Percentiles rank a stretch among this genome's conserved stretches.
Conservation (phyloP, 805 yeast genomes). For the Saturnispora saitoi region DNA sequence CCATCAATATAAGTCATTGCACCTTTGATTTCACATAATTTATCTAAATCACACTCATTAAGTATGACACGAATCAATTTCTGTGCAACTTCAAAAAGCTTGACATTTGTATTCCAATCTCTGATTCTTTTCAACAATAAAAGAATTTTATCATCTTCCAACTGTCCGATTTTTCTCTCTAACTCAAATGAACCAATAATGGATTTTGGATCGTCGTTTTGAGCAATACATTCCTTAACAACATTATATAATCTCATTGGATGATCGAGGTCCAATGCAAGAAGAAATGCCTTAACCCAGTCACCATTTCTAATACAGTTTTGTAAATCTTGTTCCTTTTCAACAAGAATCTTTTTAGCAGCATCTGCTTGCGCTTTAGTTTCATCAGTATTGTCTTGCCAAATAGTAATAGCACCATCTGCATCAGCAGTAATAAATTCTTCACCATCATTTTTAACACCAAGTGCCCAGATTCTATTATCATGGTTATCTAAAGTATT, state of each 20-base stretch:
- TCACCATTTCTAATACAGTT: constrained; percentile 65
- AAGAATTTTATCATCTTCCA: constrained; percentile 53
- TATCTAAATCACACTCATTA: constrained; percentile 42
- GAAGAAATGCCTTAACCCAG: constrained; percentile 81
- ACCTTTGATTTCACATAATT: constrained; percentile 56
- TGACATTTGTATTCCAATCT: constrained; percentile 92
- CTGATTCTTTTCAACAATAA: constrained; percentile 65
- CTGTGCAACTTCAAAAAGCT: constrained; percentile 75
- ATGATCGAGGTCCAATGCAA: constrained; percentile 82
- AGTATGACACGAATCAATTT: constrained; percentile 61
- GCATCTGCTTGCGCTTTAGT: constrained; percentile 47
- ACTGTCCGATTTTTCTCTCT: constrained; percentile 50
- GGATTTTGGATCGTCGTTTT: constrained; percentile 41
- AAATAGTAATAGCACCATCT: constrained; percentile 81
- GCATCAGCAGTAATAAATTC: constrained; percentile 84
- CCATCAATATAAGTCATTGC: constrained; percentile 60
- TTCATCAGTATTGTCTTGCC: constrained; percentile 85
- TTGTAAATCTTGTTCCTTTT: constrained; percentile 79
- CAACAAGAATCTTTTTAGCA: constrained; percentile 50
- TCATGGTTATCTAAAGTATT: constrained; percentile 85
- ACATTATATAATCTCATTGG: constrained; percentile 84
- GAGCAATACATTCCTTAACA: constrained; percentile 49
- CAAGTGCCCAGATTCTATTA: constrained; percentile 90
- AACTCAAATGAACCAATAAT: constrained; percentile 48
- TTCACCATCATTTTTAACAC: constrained; percentile 55